Conservation (phyloP, 75 land plant genomes). For the Cunninghamia lanceolata region DNA sequence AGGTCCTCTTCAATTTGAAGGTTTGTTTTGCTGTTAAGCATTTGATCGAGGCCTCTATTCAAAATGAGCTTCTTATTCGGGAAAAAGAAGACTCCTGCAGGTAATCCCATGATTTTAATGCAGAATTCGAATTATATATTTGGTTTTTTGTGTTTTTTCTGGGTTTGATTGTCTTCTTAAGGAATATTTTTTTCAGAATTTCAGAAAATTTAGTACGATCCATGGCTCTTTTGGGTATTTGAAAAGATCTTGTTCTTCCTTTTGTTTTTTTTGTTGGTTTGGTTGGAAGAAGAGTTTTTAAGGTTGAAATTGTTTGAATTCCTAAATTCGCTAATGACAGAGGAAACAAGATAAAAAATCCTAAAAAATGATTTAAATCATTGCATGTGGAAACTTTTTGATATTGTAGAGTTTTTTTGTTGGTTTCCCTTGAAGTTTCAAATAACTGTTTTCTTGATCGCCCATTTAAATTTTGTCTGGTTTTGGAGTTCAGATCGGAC, state of each 20-base stretch:
- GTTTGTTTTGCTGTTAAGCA: neutral
- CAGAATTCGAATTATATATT: neutral
- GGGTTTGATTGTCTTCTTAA: neutral
- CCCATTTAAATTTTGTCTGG: neutral
- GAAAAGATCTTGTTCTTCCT: neutral
- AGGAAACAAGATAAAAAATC: neutral
- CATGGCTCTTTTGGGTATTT: neutral
- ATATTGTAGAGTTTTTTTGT: neutral
- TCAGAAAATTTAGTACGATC: neutral
- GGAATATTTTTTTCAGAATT: neutral
- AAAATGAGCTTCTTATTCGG: slow-evolving; percentile 74
- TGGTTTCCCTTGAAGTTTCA: neutral
- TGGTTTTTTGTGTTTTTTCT: neutral
- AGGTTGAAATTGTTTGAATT: neutral
- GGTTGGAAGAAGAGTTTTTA: neutral
- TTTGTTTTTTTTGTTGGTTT: slow-evolving; percentile 1
- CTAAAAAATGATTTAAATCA: neutral
- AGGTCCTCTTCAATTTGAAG: neutral
- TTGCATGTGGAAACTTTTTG: neutral
- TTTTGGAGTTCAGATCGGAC: neutral
- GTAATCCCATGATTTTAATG: slow-evolving; percentile 15
- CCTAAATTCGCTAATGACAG: neutral
- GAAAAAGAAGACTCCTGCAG: slow-evolving; percentile 85
- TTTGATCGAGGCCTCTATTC: neutral
- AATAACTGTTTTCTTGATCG: neutral